A percentile compares a stretch with the other conserved stretches of the same genome.
These are phyloP conservation scores for Mortierella sp. DNA, from an alignment of 371 early-diverging fungal genomes.

Conservation along the genomic window DNA sequence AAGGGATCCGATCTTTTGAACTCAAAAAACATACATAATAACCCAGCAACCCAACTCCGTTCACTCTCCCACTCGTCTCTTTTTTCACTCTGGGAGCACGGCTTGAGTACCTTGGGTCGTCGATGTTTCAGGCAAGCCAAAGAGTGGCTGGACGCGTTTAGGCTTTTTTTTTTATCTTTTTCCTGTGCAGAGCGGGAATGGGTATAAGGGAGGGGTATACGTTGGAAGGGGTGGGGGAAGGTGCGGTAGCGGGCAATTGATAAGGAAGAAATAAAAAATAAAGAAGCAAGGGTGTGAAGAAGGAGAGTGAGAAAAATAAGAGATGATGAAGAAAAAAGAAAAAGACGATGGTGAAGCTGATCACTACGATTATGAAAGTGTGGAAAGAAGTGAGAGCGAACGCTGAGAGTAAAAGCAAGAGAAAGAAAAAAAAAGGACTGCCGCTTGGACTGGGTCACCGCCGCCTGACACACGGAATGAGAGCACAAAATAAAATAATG, in stretches of 20 bases:
- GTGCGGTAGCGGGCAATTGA: not conserved
- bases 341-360: conserved; percentile 16
- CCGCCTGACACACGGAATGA: not conserved
- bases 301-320: not conserved
- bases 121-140: not conserved
- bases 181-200: not conserved
- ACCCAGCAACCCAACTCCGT: conserved; percentile 15
- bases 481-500: conserved; percentile 4
- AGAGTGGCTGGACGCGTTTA: conserved; percentile 13
- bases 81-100: not conserved
- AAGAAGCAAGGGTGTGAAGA: not conserved
- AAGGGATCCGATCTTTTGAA: conserved; percentile 10
- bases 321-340: conserved; percentile 5
- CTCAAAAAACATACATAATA: not conserved
- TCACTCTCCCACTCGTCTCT: not conserved
- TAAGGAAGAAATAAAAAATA: not conserved
- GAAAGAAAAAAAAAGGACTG: not conserved
- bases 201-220: not conserved
- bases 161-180: not conserved
- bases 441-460: not conserved
- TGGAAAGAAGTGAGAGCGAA: too few relatives aligned
- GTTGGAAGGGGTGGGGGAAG: not conserved
- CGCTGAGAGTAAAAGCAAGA: not conserved
- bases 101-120: conserved; percentile 13
- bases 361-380: not conserved